phyloP scores from a whole-genome alignment of 2,329 filamentous ascomycete species.

The Colletotrichum filicis region DNA sequence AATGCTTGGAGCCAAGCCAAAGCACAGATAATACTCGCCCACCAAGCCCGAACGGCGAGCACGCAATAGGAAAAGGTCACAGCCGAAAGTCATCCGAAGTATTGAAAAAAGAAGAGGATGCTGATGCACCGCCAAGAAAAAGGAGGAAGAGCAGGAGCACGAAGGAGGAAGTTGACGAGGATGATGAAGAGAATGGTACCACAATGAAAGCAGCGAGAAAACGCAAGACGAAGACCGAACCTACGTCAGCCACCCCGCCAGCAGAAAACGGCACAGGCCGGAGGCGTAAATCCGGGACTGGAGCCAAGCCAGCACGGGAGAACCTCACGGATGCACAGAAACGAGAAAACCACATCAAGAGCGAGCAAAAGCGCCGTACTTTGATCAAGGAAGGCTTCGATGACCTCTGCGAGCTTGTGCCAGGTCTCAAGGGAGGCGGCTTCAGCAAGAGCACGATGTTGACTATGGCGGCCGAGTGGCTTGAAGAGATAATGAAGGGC shows the following conservation, averaged over 20 bases:
- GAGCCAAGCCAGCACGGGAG: constrained; percentile 64
- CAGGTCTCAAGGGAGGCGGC: constrained; percentile 77
- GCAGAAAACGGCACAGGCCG: constrained; percentile 52
- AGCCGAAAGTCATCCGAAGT: constrained; percentile 40
- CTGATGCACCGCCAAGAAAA: constrained; percentile 58
- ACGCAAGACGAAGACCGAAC: constrained; percentile 59
- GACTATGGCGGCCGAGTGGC: constrained; percentile 78
- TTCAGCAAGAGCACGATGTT: constrained; percentile 88
- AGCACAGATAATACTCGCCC: constrained; percentile 70
- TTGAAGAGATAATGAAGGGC: constrained; percentile 77
- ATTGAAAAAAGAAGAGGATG: constrained; percentile 49
- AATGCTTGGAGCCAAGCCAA: constrained; percentile 65
- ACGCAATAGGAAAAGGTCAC: constrained; percentile 36
- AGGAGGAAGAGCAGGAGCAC: constrained; percentile 64
- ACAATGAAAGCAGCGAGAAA: constrained; percentile 50
- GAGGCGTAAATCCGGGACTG: constrained; percentile 60
- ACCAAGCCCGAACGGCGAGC: constrained; percentile 60
- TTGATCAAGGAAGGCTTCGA: constrained; percentile 86
- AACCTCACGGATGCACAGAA: constrained; percentile 87
- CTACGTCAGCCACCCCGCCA: constrained; percentile 44
- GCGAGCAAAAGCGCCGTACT: constrained; percentile 87
- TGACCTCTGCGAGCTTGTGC: constrained; percentile 80
- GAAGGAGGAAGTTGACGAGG: constrained; percentile 52
- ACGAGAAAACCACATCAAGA: constrained; percentile 86
- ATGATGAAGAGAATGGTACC: constrained; percentile 51